These are phyloP conservation scores for Talaromyces pinophilus DNA, from an alignment of 2,329 filamentous ascomycete genomes.

Conservation along the genomic window DNA sequence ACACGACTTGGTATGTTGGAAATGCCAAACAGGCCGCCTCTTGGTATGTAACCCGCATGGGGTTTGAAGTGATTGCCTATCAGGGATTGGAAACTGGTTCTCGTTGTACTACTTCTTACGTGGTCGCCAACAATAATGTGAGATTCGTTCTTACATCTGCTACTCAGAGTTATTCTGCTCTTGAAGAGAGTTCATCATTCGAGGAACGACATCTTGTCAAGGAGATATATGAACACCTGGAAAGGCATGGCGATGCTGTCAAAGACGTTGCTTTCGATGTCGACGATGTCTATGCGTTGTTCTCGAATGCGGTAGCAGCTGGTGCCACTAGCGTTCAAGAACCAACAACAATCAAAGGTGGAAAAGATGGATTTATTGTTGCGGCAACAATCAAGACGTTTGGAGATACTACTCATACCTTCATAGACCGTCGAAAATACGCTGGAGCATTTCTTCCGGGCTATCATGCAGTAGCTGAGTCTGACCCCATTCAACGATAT, in stretches of 20 bases:
- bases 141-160: neutral
- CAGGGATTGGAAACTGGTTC: neutral
- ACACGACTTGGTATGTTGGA: neutral
- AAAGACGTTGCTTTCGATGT: neutral
- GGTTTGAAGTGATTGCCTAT: neutral
- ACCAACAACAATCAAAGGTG: neutral
- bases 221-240: neutral
- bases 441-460: neutral
- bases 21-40: neutral
- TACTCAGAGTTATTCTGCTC: neutral
- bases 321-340: neutral
- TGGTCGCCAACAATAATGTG: neutral
- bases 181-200: neutral
- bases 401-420: neutral
- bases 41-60: neutral
- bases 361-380: neutral
- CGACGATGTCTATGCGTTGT: neutral
- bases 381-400: neutral
- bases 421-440: neutral
- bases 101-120: neutral
- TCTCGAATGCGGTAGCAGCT: neutral
- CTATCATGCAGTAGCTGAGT: neutral
- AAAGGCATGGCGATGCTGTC: neutral
- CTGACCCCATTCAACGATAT: neutral
- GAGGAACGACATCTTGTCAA: neutral